Conservation (phyloP, 1,284 basidiomycete species). For the Thelephora terrestris region DNA sequence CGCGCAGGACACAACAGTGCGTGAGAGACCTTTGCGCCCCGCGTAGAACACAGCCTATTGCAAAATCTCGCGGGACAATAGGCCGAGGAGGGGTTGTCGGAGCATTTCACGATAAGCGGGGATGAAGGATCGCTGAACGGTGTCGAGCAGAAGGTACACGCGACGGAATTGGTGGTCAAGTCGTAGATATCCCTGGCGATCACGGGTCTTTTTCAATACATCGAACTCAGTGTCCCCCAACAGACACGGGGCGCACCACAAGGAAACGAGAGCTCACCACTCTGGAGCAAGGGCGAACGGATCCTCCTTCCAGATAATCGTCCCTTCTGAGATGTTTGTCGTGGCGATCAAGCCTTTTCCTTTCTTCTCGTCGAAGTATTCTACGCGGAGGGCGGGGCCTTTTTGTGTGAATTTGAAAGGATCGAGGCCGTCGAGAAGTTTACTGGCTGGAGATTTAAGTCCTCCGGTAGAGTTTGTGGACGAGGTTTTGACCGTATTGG, state of each 20-base stretch:
- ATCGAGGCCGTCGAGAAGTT: constrained; percentile 58
- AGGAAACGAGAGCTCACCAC: constrained; percentile 35
- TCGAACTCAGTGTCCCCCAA: background rate
- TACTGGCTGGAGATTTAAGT: constrained; percentile 27
- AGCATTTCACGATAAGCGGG: constrained; percentile 40
- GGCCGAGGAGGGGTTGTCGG: constrained; percentile 29
- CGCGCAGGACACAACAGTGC: constrained; percentile 65
- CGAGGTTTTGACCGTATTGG: constrained; percentile 18
- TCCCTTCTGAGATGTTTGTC: constrained; percentile 56
- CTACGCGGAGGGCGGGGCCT: constrained; percentile 23
- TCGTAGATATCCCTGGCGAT: constrained; percentile 59
- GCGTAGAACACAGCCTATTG: constrained; percentile 61
- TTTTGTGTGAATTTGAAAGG: constrained; percentile 51
- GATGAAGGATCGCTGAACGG: constrained; percentile 34
- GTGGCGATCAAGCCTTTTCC: constrained; percentile 79
- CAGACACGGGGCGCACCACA: background rate
- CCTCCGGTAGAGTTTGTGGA: constrained; percentile 13
- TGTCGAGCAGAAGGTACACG: constrained; percentile 62
- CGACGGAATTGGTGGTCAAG: constrained; percentile 41
- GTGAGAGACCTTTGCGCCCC: constrained; percentile 49
- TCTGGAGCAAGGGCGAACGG: constrained; percentile 63
- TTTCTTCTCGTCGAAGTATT: constrained; percentile 60
- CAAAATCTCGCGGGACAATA: constrained; percentile 66
- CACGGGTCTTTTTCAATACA: background rate
- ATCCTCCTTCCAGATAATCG: constrained; percentile 77